These are phyloP conservation scores for Petrea volubilis DNA, from an alignment of 257 asterid species.

Conservation along the genomic window DNA sequence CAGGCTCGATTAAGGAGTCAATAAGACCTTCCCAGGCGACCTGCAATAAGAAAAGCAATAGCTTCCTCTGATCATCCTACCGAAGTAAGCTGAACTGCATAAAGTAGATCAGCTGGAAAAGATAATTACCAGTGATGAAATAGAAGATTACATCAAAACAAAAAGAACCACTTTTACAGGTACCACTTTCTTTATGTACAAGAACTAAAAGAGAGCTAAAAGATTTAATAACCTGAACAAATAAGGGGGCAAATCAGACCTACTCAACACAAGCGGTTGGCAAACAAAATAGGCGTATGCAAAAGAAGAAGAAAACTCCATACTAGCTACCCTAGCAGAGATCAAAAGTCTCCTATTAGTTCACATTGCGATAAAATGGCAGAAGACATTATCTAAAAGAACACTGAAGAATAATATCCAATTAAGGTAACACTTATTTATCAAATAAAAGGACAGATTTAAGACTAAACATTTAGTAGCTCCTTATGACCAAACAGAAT, in stretches of 20 bases:
- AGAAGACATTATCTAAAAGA: conserved; percentile 4
- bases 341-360: not conserved
- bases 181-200: not conserved
- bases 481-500: conserved; percentile 18
- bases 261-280: not conserved
- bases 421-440: conserved; percentile 13
- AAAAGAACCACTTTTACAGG: not conserved
- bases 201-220: not conserved
- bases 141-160: not conserved
- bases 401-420: not conserved
- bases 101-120: not conserved
- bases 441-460: not conserved
- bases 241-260: not conserved
- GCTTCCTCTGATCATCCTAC: not conserved
- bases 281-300: not conserved
- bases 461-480: conserved; percentile 4
- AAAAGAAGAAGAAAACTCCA: too few species aligned
- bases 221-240: not conserved
- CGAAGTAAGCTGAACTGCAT: conserved; percentile 3
- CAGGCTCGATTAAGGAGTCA: conserved; percentile 60
- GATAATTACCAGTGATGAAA: not conserved
- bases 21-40: conserved; percentile 82
- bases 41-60: conserved; percentile 38
- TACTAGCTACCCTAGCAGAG: not conserved
- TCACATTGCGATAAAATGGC: conserved; percentile 1